Percentiles rank a stretch among this genome's conserved stretches.
These are phyloP conservation scores for Neurospora sp. DNA, from an alignment of 495 filamentous ascomycete genomes.

Conservation along the genomic window DNA sequence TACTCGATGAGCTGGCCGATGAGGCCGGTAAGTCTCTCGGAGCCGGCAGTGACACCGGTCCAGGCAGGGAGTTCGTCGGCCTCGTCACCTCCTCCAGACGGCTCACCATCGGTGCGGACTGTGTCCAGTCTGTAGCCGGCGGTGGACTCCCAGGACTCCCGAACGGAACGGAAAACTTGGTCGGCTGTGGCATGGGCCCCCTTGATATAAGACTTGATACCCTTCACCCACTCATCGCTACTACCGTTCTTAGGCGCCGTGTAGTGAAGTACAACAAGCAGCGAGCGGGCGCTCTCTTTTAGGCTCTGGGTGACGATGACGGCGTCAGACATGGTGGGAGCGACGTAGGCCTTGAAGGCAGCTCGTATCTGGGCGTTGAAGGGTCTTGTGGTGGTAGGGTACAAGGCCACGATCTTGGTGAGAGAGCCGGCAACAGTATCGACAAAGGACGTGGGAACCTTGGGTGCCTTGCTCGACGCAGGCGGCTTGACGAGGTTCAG, in stretches of 20 bases:
- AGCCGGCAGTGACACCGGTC: constrained; percentile 61
- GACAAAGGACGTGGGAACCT: constrained; percentile 35
- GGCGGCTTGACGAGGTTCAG: constrained; percentile 53
- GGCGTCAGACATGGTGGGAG: constrained; percentile 42
- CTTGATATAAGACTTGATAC: constrained; percentile 46
- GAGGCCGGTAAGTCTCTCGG: constrained; percentile 55
- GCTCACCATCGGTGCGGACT: constrained; percentile 27
- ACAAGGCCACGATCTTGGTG: constrained; percentile 57
- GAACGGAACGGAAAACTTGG: constrained; percentile 61
- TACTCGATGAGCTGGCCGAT: constrained; percentile 46
- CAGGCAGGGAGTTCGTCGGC: constrained; percentile 51
- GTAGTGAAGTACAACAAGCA: constrained; percentile 60
- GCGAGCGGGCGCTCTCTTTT: constrained; percentile 41
- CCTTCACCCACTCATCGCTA: constrained; percentile 62
- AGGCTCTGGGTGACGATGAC: constrained; percentile 38
- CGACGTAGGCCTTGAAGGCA: constrained; percentile 45
- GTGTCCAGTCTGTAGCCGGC: constrained; percentile 26
- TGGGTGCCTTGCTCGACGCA: constrained; percentile 27
- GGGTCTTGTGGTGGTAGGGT: constrained; percentile 71
- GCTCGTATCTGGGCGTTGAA: constrained; percentile 56
- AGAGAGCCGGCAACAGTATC: constrained; percentile 51
- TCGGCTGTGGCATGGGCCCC: constrained; percentile 59
- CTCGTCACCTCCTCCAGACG: constrained; percentile 30
- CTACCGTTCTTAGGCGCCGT: constrained; percentile 66
- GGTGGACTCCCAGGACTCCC: constrained; percentile 68